Percentiles rank a stretch among this genome's conserved stretches.
Conservation (phyloP, 305 asterid genomes). For the Solanum aculeatissimum region DNA sequence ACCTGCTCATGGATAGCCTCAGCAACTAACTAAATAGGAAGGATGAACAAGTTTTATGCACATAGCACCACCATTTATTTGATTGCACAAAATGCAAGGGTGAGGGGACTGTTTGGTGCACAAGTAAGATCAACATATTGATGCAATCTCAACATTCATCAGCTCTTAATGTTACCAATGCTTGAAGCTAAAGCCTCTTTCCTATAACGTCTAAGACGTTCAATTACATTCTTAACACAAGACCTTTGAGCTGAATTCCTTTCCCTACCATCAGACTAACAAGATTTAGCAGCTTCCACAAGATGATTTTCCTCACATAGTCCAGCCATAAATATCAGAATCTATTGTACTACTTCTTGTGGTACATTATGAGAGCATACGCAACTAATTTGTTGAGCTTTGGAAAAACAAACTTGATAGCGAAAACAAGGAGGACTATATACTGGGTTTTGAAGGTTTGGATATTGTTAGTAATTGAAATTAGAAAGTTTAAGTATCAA, state of each 20-base stretch:
- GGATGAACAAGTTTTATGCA: neutral
- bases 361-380: no score
- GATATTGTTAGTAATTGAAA: no score
- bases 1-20: neutral
- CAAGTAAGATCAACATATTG: neutral
- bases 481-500: no score
- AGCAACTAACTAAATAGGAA: neutral
- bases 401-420: no score
- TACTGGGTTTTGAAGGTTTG: no score
- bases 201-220: conserved; percentile 21
- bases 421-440: no score
- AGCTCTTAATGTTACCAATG: conserved; percentile 6
- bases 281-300: conserved; percentile 33
- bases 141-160: neutral
- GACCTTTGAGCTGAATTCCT: conserved; percentile 20
- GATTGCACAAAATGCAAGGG: neutral
- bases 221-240: conserved; percentile 16
- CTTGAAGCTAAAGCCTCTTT: conserved; percentile 31
- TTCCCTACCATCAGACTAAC: conserved; percentile 29
- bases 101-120: neutral
- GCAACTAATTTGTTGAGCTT: no score
- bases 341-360: conserved; percentile 3
- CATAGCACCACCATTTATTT: neutral
- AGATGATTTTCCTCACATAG: conserved; percentile 39
- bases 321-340: conserved; percentile 40